Evolutionary conservation across 495 filamentous ascomycete species (phyloP).

Genomic region (Neurospora sp.): DNA sequence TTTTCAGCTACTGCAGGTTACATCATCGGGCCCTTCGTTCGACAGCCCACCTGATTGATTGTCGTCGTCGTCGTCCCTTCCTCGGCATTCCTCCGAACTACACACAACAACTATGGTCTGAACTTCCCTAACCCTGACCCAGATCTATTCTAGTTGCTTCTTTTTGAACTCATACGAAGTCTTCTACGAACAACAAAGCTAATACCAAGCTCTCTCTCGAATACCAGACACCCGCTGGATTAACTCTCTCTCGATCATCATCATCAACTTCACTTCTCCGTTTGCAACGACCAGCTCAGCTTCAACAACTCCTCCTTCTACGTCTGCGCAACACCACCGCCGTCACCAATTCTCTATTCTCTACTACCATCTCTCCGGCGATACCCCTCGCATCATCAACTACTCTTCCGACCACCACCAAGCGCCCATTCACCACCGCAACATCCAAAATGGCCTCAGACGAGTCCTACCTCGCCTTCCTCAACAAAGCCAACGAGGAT

Average conservation of each 20-base stretch:
- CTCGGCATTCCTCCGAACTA: neutral
- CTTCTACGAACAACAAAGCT: neutral
- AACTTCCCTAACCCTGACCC: neutral
- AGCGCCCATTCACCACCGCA: neutral
- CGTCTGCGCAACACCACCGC: neutral
- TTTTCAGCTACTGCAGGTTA: constrained; percentile 7
- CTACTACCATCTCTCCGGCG: too few relatives aligned
- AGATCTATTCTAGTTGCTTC: neutral
- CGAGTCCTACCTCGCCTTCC: constrained; percentile 68
- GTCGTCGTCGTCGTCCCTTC: neutral
- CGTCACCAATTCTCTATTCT: too few relatives aligned
- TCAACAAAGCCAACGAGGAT: constrained; percentile 74
- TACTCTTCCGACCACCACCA: neutral
- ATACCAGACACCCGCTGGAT: neutral
- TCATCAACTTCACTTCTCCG: neutral
- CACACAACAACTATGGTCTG: constrained; percentile 6
- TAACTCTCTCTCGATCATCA: neutral
- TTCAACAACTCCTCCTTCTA: neutral
- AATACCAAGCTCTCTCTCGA: neutral
- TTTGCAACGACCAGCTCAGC: neutral
- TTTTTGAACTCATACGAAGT: neutral
- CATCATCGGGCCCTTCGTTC: constrained; percentile 10
- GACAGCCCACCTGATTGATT: neutral
- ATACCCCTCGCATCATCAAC: neutral
- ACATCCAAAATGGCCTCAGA: constrained; percentile 56